Conservation (phyloP, 2,329 filamentous ascomycete species). For the Ophiostoma novo-ulmi region DNA sequence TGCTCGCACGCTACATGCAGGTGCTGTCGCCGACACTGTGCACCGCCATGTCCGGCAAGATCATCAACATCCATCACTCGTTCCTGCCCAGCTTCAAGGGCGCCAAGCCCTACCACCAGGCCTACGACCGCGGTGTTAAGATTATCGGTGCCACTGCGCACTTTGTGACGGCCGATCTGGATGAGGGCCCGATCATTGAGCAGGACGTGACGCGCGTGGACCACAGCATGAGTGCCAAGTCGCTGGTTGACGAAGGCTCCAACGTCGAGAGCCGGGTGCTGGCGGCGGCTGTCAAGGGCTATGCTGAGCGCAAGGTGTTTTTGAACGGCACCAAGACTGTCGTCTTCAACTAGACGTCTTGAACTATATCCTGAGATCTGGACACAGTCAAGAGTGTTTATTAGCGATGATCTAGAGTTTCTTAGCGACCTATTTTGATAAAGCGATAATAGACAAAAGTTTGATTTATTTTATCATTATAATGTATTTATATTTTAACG, state of each 20-base stretch:
- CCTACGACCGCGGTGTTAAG: constrained; percentile 80
- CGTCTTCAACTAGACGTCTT: constrained; percentile 52
- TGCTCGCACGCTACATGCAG: constrained; percentile 84
- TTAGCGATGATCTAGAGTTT: constrained; percentile 7
- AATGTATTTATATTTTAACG: neutral
- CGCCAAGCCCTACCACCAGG: constrained; percentile 83
- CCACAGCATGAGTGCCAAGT: constrained; percentile 69
- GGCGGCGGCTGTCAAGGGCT: constrained; percentile 78
- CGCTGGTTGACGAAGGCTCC: constrained; percentile 71
- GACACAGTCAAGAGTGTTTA: no score
- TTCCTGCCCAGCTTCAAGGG: constrained; percentile 87
- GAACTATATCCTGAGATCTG: no score
- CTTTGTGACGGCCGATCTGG: constrained; percentile 78
- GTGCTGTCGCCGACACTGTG: constrained; percentile 71
- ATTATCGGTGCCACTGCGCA: constrained; percentile 83
- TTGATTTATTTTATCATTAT: neutral
- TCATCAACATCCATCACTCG: constrained; percentile 89
- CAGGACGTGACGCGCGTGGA: constrained; percentile 73
- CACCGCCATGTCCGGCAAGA: constrained; percentile 72
- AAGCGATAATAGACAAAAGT: constrained; percentile 1
- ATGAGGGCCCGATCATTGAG: constrained; percentile 85
- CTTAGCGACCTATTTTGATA: neutral
- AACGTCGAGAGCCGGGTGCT: constrained; percentile 81
- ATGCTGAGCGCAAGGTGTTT: constrained; percentile 71
- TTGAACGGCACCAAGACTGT: constrained; percentile 76